Evolutionary conservation across 768 basidiomycete species (phyloP), one percentile per base, ranked within the genome.

Genomic region (Leccinum aurantiacum): DNA sequence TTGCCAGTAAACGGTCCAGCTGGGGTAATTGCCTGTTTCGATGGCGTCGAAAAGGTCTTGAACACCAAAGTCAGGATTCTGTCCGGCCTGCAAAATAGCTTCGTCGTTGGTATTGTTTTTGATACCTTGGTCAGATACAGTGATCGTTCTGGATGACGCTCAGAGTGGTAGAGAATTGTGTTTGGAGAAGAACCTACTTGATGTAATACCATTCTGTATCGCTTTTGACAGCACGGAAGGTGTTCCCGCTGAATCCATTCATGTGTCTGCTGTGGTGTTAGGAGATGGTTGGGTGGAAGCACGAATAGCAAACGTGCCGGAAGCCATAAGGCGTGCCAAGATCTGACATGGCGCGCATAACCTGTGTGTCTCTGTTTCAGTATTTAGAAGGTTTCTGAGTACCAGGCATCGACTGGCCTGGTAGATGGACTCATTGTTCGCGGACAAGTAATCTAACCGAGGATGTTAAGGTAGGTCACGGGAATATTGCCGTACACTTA

Each of bases 1-100:
- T 72, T 85, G 84, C 13, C 84, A 80, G 63, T 82, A 84, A 17
- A 86, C 65, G 54, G 84, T 84, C 80, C 81, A 86, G 62, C 80
- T 78, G 25, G 85, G 84, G 73, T 76, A 84, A 8, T 79, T 71
- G 13, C 79, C 79, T 29, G 76, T 75, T 61, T 82, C 80, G 62
- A 87, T 86, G 17, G 84, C 76, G 24, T 84, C 82, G 60, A 72
- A 84, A 19, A 86, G 71, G 65, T 86, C 84, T 38, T 82, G 75
- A 31, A 81, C 76, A 57, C 82, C 82, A 71, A 80, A 87, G 67
- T 87, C 85, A 0, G 78, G 71, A 58, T 77, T 79, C 65, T 60
- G 58, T 60, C 82, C 82, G 15, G 64, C 64, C 60, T 81, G 44
- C 63, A 78, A 29, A 29, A 68, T 72, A 7, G 76, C 71, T 31